These are phyloP conservation scores for Pleurotus cornucopiae DNA, from an alignment of 768 basidiomycete species.

Conservation along the genomic window DNA sequence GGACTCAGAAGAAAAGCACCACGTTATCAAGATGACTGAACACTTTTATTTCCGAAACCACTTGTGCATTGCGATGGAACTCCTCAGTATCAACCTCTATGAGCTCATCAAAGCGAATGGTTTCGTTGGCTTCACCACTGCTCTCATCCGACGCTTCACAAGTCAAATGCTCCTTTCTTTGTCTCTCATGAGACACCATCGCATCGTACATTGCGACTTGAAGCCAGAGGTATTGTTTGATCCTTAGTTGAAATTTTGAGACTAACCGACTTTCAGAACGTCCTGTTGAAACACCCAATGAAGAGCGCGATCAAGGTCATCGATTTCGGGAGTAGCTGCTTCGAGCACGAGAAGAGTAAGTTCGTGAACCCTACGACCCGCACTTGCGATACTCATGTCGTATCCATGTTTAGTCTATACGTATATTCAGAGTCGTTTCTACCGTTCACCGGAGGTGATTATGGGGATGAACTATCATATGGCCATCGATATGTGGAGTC, in stretches of 20 bases:
- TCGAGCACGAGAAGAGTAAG: constrained; percentile 97
- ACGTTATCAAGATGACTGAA: constrained; percentile 97
- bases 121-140: constrained; percentile 96
- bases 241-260: constrained; percentile 1
- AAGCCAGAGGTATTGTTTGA: constrained; percentile 76
- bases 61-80: constrained; percentile 96
- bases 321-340: constrained; percentile 97
- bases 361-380: constrained; percentile 6
- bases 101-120: constrained; percentile 99
- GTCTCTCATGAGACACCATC: constrained; percentile 91
- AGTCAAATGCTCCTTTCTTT: constrained; percentile 92
- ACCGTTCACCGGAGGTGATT: constrained; percentile 99
- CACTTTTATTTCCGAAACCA: constrained; percentile 98
- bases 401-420: constrained; percentile 76
- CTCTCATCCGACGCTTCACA: constrained; percentile 92
- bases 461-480: constrained; percentile 99
- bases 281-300: constrained; percentile 88
- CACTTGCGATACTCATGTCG: constrained; percentile 7
- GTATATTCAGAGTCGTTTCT: constrained; percentile 99
- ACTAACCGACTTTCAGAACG: constrained; percentile 56
- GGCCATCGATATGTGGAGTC: constrained; percentile 99
- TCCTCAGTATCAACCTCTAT: constrained; percentile 97
- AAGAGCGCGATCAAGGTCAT: constrained; percentile 98
- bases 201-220: constrained; percentile 97
- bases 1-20: constrained; percentile 96